Percentiles rank a stretch among this genome's conserved stretches.
phyloP scores from a whole-genome alignment of 345 rosid genomes.

The Populus davidiana region DNA sequence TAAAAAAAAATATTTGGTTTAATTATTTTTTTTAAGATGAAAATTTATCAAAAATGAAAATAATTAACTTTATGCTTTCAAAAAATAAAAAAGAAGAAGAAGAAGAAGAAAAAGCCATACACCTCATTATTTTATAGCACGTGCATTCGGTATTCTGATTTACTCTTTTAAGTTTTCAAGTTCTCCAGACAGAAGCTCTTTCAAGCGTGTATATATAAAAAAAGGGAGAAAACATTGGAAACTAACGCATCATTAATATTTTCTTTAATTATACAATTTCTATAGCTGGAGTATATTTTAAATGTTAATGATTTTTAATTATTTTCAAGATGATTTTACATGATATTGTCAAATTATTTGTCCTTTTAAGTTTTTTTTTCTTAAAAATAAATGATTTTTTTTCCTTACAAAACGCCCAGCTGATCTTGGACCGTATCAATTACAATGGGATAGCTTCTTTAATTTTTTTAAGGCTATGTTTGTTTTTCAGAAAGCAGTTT shows the following conservation, averaged over 20 bases:
- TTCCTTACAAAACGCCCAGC: no score
- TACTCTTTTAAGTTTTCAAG: conserved; percentile 7
- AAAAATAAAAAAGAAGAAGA: no score
- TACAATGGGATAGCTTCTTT: not conserved
- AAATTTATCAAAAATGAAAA: no score
- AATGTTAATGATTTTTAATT: no score
- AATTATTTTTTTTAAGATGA: no score
- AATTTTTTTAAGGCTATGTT: no score
- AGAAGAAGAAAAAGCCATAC: not conserved
- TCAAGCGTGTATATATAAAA: not conserved
- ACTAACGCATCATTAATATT: not conserved
- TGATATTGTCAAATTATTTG: not conserved
- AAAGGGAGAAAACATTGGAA: not conserved
- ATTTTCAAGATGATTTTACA: no score
- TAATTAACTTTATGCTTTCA: no score
- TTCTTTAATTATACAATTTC: not conserved
- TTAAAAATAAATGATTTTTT: no score
- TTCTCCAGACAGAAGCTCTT: not conserved
- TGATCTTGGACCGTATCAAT: not conserved
- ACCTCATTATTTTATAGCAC: not conserved
- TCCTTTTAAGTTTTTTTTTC: no score
- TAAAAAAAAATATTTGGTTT: no score
- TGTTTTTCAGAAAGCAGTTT: no score
- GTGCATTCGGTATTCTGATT: not conserved
- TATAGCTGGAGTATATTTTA: not conserved